These are phyloP conservation scores for Ceratobasidium sp. DNA, from an alignment of 1,284 basidiomycete genomes.

Conservation along the genomic window DNA sequence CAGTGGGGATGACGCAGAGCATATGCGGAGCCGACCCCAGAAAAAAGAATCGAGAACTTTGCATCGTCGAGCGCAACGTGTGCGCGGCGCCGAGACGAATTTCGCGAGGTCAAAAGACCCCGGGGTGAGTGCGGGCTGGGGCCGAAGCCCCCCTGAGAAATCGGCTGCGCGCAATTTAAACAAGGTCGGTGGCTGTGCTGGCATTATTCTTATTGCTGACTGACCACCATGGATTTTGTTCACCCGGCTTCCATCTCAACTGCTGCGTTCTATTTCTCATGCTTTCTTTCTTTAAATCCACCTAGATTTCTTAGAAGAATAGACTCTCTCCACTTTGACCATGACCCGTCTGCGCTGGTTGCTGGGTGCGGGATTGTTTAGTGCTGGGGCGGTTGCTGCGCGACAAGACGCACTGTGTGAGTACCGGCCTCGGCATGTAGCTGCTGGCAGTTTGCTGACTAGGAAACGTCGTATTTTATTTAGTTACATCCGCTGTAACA, in stretches of 20 bases:
- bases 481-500: conserved; percentile 85
- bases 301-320: not conserved
- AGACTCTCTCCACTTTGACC: not conserved
- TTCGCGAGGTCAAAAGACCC: not conserved
- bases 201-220: not conserved
- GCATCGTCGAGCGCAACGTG: conserved; percentile 14
- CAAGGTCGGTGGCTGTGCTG: conserved; percentile 31
- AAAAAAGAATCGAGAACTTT: not conserved
- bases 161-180: not conserved
- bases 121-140: not conserved
- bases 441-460: not conserved
- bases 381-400: not conserved
- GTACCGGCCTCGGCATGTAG: not conserved
- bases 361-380: conserved; percentile 16
- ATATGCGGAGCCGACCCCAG: too few relatives aligned
- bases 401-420: conserved; percentile 19
- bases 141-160: not conserved
- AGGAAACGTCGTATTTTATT: not conserved
- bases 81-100: conserved; percentile 1
- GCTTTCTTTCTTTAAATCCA: not conserved
- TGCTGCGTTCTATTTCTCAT: conserved; percentile 16
- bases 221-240: not conserved
- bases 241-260: not conserved
- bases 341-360: conserved; percentile 19
- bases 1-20: too few relatives aligned